A percentile compares a stretch with the other conserved stretches of the same genome.
These are phyloP conservation scores for Glycine soja DNA, from an alignment of 306 rosid species.

Conservation along the genomic window DNA sequence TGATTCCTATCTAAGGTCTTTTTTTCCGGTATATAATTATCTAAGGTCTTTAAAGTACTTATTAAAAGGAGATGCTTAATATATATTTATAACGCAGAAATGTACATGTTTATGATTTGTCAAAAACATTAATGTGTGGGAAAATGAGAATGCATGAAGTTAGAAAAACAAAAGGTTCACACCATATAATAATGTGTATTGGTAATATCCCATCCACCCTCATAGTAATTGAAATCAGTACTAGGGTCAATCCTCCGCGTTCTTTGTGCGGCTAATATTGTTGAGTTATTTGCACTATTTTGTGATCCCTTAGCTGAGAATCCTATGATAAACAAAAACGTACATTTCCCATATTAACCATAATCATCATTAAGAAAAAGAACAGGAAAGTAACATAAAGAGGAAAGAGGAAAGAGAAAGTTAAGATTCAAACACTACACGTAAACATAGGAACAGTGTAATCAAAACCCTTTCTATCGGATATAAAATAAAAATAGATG, in stretches of 20 bases:
- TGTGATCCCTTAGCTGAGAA: too few species aligned
- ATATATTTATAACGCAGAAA: not conserved
- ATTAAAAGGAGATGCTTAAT: not conserved
- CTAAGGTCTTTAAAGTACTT: not conserved
- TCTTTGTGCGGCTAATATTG: conserved; percentile 56
- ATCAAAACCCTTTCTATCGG: not conserved
- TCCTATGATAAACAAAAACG: not conserved
- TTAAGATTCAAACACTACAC: not conserved
- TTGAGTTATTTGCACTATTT: conserved; percentile 32
- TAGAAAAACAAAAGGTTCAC: conserved; percentile 37
- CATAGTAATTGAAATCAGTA: conserved; percentile 47
- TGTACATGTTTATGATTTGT: not conserved
- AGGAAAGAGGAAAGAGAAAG: not conserved
- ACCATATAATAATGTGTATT: conserved; percentile 54
- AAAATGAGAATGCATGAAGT: not conserved
- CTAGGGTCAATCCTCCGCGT: conserved; percentile 62
- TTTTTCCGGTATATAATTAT: not conserved
- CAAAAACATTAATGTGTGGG: not conserved
- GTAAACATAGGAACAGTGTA: not conserved
- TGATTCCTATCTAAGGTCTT: not conserved
- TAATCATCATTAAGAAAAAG: not conserved
- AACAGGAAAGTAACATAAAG: not conserved
- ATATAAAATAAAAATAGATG: not conserved
- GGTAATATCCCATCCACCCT: conserved; percentile 67
- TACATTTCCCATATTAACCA: not conserved